phyloP scores from a whole-genome alignment of 495 filamentous ascomycete species.

The Neurospora sp. region DNA sequence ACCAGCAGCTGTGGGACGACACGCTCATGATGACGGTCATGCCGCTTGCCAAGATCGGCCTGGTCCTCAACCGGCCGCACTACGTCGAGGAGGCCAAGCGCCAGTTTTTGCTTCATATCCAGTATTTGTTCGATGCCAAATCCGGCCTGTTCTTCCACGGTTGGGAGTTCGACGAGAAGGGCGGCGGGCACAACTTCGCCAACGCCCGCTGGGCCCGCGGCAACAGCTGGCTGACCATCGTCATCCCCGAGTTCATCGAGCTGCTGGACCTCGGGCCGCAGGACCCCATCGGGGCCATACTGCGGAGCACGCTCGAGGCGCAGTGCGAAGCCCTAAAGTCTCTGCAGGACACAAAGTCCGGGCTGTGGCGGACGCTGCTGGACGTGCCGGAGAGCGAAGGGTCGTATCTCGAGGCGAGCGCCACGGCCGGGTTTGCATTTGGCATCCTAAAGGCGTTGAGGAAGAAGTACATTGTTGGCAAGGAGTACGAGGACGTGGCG shows the following conservation, averaged over 20 bases:
- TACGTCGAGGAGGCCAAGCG: conserved; percentile 66
- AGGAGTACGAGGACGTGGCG: conserved; percentile 35
- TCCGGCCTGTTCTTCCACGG: conserved; percentile 66
- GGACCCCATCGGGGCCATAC: conserved; percentile 52
- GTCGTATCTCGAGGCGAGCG: conserved; percentile 60
- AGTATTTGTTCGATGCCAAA: conserved; percentile 59
- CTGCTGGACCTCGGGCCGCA: conserved; percentile 41
- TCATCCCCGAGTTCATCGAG: conserved; percentile 62
- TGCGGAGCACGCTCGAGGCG: conserved; percentile 50
- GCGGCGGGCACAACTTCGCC: conserved; percentile 52
- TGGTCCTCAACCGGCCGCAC: conserved; percentile 49
- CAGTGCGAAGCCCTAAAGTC: conserved; percentile 50
- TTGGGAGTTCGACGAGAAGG: conserved; percentile 50
- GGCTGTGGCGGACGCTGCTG: conserved; percentile 60
- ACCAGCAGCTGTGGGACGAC: conserved; percentile 67
- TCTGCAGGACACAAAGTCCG: conserved; percentile 41
- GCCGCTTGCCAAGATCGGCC: conserved; percentile 65
- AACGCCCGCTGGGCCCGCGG: conserved; percentile 58
- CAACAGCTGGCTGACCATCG: conserved; percentile 61
- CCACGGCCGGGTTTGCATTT: conserved; percentile 66
- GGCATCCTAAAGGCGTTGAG: conserved; percentile 61
- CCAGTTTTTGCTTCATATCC: conserved; percentile 61
- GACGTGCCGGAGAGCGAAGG: conserved; percentile 45
- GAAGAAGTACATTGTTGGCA: conserved; percentile 49
- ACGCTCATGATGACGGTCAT: conserved; percentile 75